phyloP scores from a whole-genome alignment of 306 rosid species.

The Glycyrrhiza uralensis region DNA sequence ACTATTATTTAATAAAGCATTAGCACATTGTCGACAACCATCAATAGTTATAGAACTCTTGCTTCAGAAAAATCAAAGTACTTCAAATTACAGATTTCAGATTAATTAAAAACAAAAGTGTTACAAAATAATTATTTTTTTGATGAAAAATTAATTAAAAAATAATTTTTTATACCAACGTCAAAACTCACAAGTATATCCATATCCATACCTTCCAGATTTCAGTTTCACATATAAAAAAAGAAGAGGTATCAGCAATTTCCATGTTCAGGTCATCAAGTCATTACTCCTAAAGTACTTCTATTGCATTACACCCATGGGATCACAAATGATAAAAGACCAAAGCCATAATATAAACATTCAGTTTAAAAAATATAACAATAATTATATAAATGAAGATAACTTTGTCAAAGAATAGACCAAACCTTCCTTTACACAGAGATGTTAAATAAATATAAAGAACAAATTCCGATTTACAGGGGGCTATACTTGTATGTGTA shows the following conservation, averaged over 20 bases:
- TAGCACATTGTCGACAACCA: no score
- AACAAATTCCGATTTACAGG: slow-evolving; percentile 76
- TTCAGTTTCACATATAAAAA: not conserved
- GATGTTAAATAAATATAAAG: slow-evolving; percentile 45
- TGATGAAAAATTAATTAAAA: no score
- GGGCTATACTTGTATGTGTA: slow-evolving; percentile 49
- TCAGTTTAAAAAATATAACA: slow-evolving; percentile 24
- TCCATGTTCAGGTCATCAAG: no score
- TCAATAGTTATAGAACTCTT: no score
- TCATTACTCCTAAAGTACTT: not conserved
- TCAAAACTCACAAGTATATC: no score
- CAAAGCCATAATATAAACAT: slow-evolving; percentile 23
- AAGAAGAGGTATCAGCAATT: slow-evolving; percentile 1
- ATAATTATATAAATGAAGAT: slow-evolving; percentile 35
- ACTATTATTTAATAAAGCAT: no score
- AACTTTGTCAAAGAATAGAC: slow-evolving; percentile 47
- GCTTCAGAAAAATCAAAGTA: not conserved
- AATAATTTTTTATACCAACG: no score
- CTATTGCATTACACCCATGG: slow-evolving; percentile 14
- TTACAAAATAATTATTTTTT: no score
- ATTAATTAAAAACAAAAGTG: not conserved
- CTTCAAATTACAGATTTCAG: not conserved
- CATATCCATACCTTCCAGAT: not conserved
- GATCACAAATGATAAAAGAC: slow-evolving; percentile 16
- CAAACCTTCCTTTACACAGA: slow-evolving; percentile 52